Evolutionary conservation across 2,329 filamentous ascomycete species (phyloP).

Genomic region (Monosporascus cannonballus): DNA sequence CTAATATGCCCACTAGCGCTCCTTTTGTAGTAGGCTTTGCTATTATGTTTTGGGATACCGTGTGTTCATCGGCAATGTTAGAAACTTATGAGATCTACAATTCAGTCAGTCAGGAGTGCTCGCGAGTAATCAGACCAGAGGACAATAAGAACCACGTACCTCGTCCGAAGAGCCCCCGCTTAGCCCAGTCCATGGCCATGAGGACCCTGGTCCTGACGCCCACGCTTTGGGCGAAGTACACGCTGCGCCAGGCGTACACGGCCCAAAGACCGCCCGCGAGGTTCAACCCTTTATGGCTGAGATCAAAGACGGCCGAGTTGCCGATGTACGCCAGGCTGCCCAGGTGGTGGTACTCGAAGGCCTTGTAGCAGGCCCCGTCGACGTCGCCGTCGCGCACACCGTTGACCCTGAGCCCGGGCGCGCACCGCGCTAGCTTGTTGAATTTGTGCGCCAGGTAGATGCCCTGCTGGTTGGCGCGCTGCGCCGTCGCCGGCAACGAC

Average conservation of each 20-base stretch:
- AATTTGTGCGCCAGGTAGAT: conserved; percentile 89
- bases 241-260: conserved; percentile 91
- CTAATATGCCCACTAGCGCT: too few species aligned
- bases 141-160: conserved; percentile 44
- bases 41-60: too few species aligned
- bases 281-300: conserved; percentile 63
- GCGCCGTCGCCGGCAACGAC: conserved; percentile 87
- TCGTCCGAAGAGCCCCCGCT: conserved; percentile 89
- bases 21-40: too few species aligned
- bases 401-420: conserved; percentile 71
- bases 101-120: too few species aligned
- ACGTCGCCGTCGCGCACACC: conserved; percentile 83
- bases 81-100: too few species aligned
- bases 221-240: conserved; percentile 97
- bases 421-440: conserved; percentile 77
- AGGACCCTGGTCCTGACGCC: conserved; percentile 83
- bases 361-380: conserved; percentile 86
- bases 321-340: conserved; percentile 92
- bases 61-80: too few species aligned
- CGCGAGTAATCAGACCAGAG: too few species aligned
- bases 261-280: conserved; percentile 81
- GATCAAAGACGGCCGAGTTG: conserved; percentile 92
- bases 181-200: conserved; percentile 98
- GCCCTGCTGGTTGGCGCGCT: conserved; percentile 94
- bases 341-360: conserved; percentile 90